A percentile compares a stretch with the other conserved stretches of the same genome.
Conservation (phyloP, 805 yeast genomes). For the Torulaspora franciscae region DNA sequence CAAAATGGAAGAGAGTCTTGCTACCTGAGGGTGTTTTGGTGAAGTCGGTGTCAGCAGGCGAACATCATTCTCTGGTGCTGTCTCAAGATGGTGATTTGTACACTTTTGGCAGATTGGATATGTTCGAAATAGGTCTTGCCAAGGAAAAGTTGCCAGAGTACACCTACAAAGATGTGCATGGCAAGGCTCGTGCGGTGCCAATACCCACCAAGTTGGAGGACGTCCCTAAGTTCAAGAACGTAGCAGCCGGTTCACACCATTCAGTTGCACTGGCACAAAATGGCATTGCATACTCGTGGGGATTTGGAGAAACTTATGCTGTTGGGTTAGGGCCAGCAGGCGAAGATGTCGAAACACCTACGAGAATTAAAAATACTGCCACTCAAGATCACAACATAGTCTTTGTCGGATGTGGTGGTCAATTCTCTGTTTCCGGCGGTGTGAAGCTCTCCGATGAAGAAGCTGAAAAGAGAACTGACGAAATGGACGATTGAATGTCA, state of each 20-base stretch:
- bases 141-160: conserved; percentile 59
- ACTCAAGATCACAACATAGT: conserved; percentile 71
- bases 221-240: conserved; percentile 51
- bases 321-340: conserved; percentile 87
- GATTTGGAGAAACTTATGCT: conserved; percentile 95
- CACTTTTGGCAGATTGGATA: conserved; percentile 87
- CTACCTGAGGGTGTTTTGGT: conserved; percentile 55
- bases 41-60: conserved; percentile 77
- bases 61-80: conserved; percentile 84
- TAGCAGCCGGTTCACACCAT: conserved; percentile 90
- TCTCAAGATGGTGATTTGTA: conserved; percentile 67
- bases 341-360: conserved; percentile 84
- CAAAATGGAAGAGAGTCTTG: conserved; percentile 70
- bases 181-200: conserved; percentile 79
- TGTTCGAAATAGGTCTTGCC: conserved; percentile 85
- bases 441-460: conserved; percentile 40
- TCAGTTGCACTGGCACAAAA: conserved; percentile 78
- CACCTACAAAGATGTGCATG: conserved; percentile 73
- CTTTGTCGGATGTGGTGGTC: conserved; percentile 91
- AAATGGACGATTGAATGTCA: conserved; percentile 46
- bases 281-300: conserved; percentile 93
- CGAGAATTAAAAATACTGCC: conserved; percentile 90
- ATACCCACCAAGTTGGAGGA: conserved; percentile 64
- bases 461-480: conserved; percentile 43
- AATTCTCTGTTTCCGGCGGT: conserved; percentile 88